Percentiles rank a stretch among this genome's conserved stretches.
These are phyloP conservation scores for Austropuccinia psidii DNA, from an alignment of 1,284 basidiomycete species.

Conservation along the genomic window DNA sequence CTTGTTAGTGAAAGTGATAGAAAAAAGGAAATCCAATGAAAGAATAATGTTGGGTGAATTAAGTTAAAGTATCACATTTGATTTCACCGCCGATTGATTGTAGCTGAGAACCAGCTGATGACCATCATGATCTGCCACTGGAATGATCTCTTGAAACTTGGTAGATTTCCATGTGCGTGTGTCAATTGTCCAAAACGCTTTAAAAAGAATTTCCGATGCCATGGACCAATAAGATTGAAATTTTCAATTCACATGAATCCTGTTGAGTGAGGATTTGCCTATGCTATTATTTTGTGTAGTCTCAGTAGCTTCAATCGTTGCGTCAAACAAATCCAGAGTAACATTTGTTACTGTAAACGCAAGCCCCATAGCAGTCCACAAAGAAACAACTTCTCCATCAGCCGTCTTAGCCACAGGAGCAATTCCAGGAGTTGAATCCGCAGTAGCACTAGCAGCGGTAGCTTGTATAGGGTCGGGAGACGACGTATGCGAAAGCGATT, in stretches of 20 bases:
- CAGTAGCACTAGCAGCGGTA: too few relatives aligned
- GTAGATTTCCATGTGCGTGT: slow-evolving; percentile 67
- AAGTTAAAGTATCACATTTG: slow-evolving; percentile 73
- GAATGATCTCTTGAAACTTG: slow-evolving; percentile 92
- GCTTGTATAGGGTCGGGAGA: too few relatives aligned
- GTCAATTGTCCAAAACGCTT: slow-evolving; percentile 84
- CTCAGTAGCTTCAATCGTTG: slow-evolving; percentile 56
- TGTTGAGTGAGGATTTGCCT: slow-evolving; percentile 72
- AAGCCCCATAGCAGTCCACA: slow-evolving; percentile 67
- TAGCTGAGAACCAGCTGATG: slow-evolving; percentile 94
- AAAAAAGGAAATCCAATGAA: slow-evolving; percentile 83
- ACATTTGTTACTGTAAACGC: slow-evolving; percentile 66
- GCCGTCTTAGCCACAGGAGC: neutral
- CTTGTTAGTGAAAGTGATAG: slow-evolving; percentile 54
- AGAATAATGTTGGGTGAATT: slow-evolving; percentile 93
- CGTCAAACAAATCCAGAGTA: slow-evolving; percentile 82
- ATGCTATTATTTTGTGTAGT: slow-evolving; percentile 72
- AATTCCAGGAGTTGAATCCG: too few relatives aligned
- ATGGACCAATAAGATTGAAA: slow-evolving; percentile 70
- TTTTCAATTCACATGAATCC: slow-evolving; percentile 72
- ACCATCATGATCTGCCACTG: slow-evolving; percentile 75
- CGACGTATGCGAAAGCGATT: too few relatives aligned
- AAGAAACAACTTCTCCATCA: slow-evolving; percentile 56
- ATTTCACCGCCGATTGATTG: slow-evolving; percentile 59
- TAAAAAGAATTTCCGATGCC: slow-evolving; percentile 78